These are phyloP conservation scores for Rachicladosporium sp. DNA, from an alignment of 2,329 filamentous ascomycete species.

Conservation along the genomic window DNA sequence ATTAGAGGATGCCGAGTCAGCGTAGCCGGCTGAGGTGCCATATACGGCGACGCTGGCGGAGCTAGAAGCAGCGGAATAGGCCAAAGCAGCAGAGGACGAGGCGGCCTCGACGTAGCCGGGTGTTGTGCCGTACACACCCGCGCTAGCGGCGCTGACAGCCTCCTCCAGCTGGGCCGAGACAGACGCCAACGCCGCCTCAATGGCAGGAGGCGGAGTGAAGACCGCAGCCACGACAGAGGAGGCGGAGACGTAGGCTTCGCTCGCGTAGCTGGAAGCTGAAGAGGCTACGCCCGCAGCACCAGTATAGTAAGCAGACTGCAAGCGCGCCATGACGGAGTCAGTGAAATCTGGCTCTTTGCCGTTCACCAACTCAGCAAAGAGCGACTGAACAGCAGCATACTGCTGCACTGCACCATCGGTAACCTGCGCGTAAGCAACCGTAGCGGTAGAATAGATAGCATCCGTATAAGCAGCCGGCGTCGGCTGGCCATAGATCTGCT, in stretches of 20 bases:
- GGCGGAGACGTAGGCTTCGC: slow-evolving; percentile 33
- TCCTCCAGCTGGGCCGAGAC: slow-evolving; percentile 45
- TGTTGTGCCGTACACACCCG: slow-evolving; percentile 44
- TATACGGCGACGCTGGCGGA: slow-evolving; percentile 38
- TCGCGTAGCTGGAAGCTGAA: slow-evolving; percentile 42
- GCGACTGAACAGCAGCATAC: slow-evolving; percentile 56
- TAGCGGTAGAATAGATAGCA: slow-evolving; percentile 40
- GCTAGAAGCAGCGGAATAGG: slow-evolving; percentile 26
- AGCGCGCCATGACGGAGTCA: slow-evolving; percentile 62
- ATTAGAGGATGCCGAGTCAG: slow-evolving; percentile 40
- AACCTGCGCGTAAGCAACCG: slow-evolving; percentile 50
- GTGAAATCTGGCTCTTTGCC: slow-evolving; percentile 73
- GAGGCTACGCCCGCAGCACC: slow-evolving; percentile 46
- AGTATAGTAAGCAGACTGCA: slow-evolving; percentile 60
- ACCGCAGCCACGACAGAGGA: slow-evolving; percentile 35
- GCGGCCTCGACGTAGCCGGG: slow-evolving; percentile 24
- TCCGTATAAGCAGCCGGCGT: slow-evolving; percentile 32
- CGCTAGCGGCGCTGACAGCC: slow-evolving; percentile 47
- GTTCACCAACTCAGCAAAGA: slow-evolving; percentile 63
- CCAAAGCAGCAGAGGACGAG: slow-evolving; percentile 33
- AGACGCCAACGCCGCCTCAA: slow-evolving; percentile 46
- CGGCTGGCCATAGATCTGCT: slow-evolving; percentile 57
- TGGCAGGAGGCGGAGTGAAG: slow-evolving; percentile 45
- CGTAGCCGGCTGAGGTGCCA: slow-evolving; percentile 39
- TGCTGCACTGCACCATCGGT: slow-evolving; percentile 49